phyloP scores from a whole-genome alignment of 306 rosid genomes.

The Citrullus colocynthis region DNA sequence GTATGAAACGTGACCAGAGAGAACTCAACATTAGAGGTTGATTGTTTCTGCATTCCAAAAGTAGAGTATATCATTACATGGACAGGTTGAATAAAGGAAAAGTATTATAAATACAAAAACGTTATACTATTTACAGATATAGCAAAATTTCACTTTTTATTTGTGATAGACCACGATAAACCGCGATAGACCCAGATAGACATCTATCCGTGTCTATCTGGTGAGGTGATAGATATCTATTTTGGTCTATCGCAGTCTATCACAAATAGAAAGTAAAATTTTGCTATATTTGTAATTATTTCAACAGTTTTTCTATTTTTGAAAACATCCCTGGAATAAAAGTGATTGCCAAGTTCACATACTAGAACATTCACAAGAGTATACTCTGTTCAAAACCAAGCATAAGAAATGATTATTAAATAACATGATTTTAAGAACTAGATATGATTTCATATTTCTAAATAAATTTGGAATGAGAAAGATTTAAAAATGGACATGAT shows the following conservation, averaged over 20 bases:
- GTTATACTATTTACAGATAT: too few species aligned
- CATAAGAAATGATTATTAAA: not conserved
- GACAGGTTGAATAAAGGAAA: not conserved
- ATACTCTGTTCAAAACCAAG: not conserved
- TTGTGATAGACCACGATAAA: too few species aligned
- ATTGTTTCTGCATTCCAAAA: conserved; percentile 52
- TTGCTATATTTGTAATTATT: too few species aligned
- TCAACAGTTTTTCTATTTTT: too few species aligned
- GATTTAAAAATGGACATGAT: not conserved
- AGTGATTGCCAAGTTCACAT: not conserved
- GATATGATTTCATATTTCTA: not conserved
- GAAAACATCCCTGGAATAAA: not conserved
- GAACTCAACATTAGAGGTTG: conserved; percentile 46
- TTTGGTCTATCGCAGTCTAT: too few species aligned
- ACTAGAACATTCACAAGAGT: not conserved
- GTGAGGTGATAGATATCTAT: too few species aligned
- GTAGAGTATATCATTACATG: not conserved
- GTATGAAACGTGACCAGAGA: conserved; percentile 65
- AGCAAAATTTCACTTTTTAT: too few species aligned
- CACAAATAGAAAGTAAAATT: too few species aligned
- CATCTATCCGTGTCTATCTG: too few species aligned
- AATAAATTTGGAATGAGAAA: not conserved
- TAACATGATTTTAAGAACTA: not conserved
- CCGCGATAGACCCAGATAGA: too few species aligned
- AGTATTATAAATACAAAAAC: too few species aligned